phyloP scores from a whole-genome alignment of 1,139 yeast genomes.

The Suhomyces terraborum region DNA sequence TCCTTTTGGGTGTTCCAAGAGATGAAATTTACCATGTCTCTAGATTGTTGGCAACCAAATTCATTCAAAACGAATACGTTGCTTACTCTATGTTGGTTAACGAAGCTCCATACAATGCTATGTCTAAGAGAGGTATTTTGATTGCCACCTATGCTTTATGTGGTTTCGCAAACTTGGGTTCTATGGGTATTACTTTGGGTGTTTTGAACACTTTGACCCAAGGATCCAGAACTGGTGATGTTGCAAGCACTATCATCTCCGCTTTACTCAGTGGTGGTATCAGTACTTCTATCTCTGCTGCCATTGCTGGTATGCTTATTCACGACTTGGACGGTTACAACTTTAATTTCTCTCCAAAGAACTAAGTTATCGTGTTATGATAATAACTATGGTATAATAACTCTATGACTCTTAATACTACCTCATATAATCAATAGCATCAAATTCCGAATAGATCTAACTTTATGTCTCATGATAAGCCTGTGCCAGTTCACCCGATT shows the following conservation, averaged over 20 bases:
- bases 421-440: not conserved
- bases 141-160: slow-evolving; percentile 67
- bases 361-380: no score
- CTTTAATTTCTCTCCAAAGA: not conserved
- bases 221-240: slow-evolving; percentile 48
- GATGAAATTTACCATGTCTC: slow-evolving; percentile 54
- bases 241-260: slow-evolving; percentile 50
- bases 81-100: slow-evolving; percentile 51
- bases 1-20: slow-evolving; percentile 63
- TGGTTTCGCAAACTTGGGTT: slow-evolving; percentile 67
- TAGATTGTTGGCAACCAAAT: slow-evolving; percentile 57
- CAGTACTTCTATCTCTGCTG: slow-evolving; percentile 61
- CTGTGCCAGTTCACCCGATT: no score
- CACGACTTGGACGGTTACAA: slow-evolving; percentile 44
- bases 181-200: slow-evolving; percentile 65
- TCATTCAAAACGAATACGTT: slow-evolving; percentile 66
- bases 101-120: slow-evolving; percentile 48
- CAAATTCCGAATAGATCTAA: no score
- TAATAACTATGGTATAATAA: no score
- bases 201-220: slow-evolving; percentile 63
- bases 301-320: slow-evolving; percentile 69
- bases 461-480: no score
- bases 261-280: slow-evolving; percentile 58
- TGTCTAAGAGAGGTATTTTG: slow-evolving; percentile 57
- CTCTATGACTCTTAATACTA: not conserved